Base-by-base conservation (phyloP, 306 rosid species). In the Heteromeles arbutifolia region DNA sequence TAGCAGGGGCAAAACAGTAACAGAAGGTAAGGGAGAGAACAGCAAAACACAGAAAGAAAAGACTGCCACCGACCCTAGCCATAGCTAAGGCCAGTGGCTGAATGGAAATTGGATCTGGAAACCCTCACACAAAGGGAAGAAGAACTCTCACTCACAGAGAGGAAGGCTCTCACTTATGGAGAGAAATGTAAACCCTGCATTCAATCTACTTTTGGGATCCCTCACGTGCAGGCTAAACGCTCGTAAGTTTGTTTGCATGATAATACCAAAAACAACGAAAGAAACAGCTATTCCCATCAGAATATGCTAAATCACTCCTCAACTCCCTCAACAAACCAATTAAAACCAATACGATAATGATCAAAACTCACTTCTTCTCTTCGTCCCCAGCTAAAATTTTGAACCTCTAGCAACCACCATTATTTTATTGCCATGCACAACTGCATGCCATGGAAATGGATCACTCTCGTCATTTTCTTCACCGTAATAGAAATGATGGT, bases 381-480 rank as follows among this genome's bases (percentile, higher is more conserved):
- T 61, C 34, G 2, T 19, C 17, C 45, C 48, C 69, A 4, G 45
- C 71, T 56, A 12, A 18, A 41, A 18, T 62, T 13, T 48, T 28
- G 21, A 43, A 29, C 14, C 67, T 57, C 8, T 32, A 6, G 8
- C 37, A 32, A 32, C 70, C 48, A 43, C 43, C 65, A 4, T 37
- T 37, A 37, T 37, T 7, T 26, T 17, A 48, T 14, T 48, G 3
- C 53, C 53, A 13, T n/a, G 54, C 8, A 7, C 50, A 11, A 19
- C 21, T 14, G 62, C 62, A 58, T 32, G 52, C 11, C 2, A 25
- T 32, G 72, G 87, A 62, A 1, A 25, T 32, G 70, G 87, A 62
- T 86, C 19, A 41, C 70, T 71, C 25, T 79, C 45, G 57, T 77
- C 81, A 39, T 48, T 26, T n/a, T 80, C 69, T 70, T 85, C 75